phyloP scores from a whole-genome alignment of 2,329 filamentous ascomycete genomes.

The Aspergillus quadrilineatus region DNA sequence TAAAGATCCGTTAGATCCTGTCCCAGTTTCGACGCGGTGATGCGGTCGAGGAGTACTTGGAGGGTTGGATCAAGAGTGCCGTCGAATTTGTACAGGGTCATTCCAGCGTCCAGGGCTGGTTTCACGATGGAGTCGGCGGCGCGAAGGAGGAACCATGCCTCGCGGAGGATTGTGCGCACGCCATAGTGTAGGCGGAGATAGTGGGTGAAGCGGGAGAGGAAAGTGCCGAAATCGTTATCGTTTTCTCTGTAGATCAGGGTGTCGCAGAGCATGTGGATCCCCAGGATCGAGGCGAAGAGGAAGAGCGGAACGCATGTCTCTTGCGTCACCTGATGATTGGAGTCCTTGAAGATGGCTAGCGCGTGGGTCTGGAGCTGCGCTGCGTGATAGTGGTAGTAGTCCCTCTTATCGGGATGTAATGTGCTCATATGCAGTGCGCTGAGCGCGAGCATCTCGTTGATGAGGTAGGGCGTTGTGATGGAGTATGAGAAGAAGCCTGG shows the following conservation, averaged over 20 bases:
- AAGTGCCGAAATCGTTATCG: slow-evolving; percentile 36
- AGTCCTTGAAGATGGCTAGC: slow-evolving; percentile 18
- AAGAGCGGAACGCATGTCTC: slow-evolving; percentile 23
- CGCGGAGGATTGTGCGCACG: slow-evolving; percentile 19
- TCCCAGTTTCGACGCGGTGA: not conserved
- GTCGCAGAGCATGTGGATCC: slow-evolving; percentile 50
- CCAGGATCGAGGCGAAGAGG: slow-evolving; percentile 23
- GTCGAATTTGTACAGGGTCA: not conserved
- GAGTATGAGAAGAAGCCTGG: slow-evolving; percentile 1
- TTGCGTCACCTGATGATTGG: slow-evolving; percentile 9
- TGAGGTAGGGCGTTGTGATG: slow-evolving; percentile 42
- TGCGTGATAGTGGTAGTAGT: slow-evolving; percentile 30
- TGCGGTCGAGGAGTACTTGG: not conserved
- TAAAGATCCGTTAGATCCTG: slow-evolving; percentile 5
- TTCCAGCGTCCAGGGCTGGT: not conserved
- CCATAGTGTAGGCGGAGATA: slow-evolving; percentile 30
- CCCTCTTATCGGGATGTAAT: slow-evolving; percentile 36
- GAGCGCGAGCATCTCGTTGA: slow-evolving; percentile 50
- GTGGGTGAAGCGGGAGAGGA: slow-evolving; percentile 28
- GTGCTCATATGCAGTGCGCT: slow-evolving; percentile 47
- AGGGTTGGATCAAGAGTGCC: not conserved
- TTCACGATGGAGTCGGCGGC: slow-evolving; percentile 13
- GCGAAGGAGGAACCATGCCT: slow-evolving; percentile 17
- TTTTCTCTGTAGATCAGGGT: slow-evolving; percentile 42
- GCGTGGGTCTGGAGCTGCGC: slow-evolving; percentile 38